Percentiles rank a stretch among this genome's conserved stretches.
Evolutionary conservation across 2,329 filamentous ascomycete species (phyloP).

Genomic region (Xylaria sp.): DNA sequence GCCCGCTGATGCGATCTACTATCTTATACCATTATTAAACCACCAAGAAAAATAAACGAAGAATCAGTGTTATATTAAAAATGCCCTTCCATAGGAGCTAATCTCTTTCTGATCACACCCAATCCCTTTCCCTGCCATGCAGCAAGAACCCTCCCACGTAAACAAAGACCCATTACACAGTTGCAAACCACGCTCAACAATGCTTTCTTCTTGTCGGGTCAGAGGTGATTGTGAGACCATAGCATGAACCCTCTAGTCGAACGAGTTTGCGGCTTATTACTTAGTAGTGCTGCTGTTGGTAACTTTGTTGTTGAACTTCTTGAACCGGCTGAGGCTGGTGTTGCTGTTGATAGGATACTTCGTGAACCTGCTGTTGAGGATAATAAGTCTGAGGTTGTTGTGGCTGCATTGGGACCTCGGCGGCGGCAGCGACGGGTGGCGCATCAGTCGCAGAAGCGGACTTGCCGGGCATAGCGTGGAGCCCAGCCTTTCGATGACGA

Average conservation of each 20-base stretch:
- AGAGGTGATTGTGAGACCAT: background rate
- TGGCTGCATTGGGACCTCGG: constrained; percentile 44
- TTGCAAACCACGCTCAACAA: background rate
- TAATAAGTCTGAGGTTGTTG: constrained; percentile 41
- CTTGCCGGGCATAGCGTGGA: constrained; percentile 52
- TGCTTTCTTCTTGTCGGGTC: constrained; percentile 16
- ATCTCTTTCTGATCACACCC: constrained; percentile 10
- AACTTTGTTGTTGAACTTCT: constrained; percentile 14
- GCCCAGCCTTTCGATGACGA: constrained; percentile 58
- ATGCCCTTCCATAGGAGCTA: constrained; percentile 6
- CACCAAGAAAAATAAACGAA: background rate
- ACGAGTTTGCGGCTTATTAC: background rate
- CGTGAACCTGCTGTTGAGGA: constrained; percentile 25
- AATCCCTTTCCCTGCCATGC: background rate
- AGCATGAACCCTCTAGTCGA: background rate
- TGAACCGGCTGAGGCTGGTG: constrained; percentile 18
- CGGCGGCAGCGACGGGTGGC: constrained; percentile 8
- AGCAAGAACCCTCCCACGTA: background rate
- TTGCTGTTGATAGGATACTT: constrained; percentile 20
- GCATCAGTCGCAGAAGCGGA: constrained; percentile 26
- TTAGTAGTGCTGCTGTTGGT: constrained; percentile 20
- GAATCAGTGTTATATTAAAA: constrained; percentile 26
- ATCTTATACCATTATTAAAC: constrained; percentile 9
- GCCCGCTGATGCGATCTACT: background rate
- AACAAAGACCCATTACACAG: background rate